These are phyloP conservation scores for Sarocladium strictum DNA, from an alignment of 2,329 filamentous ascomycete species.

Conservation along the genomic window DNA sequence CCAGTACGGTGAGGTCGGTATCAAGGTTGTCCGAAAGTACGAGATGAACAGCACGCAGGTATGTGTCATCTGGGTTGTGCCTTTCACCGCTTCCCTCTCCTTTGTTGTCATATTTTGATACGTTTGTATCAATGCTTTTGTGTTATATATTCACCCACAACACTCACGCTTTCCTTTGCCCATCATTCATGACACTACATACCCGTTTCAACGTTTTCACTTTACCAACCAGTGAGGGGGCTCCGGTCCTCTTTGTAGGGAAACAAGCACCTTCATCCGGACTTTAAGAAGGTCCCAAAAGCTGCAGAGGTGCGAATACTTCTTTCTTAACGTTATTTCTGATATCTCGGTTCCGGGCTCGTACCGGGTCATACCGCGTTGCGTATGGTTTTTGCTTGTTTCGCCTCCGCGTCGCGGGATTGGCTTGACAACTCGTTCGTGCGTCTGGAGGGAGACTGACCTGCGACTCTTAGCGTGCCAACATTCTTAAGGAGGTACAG, in stretches of 20 bases:
- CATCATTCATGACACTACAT: conserved; percentile 10
- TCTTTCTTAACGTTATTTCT: conserved; percentile 22
- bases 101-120: conserved; percentile 15
- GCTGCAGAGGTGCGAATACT: conserved; percentile 86
- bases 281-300: conserved; percentile 92
- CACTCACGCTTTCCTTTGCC: conserved; percentile 13
- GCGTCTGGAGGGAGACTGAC: conserved; percentile 20
- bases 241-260: conserved; percentile 55
- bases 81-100: conserved; percentile 16
- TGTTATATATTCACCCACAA: conserved; percentile 12
- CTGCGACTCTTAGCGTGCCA: conserved; percentile 65
- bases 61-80: conserved; percentile 40
- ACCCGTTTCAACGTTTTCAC: conserved; percentile 3
- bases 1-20: conserved; percentile 74
- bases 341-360: neutral
- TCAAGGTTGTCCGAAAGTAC: conserved; percentile 98
- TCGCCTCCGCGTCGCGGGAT: conserved; percentile 15
- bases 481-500: conserved; percentile 96
- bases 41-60: conserved; percentile 99
- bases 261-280: conserved; percentile 88
- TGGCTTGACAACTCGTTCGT: conserved; percentile 11
- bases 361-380: conserved; percentile 19
- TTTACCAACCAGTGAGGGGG: conserved; percentile 48
- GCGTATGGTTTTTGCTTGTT: conserved; percentile 18
- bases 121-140: conserved; percentile 16